Conservation (phyloP, 805 yeast species). For the Jamesozyma hellenica region DNA sequence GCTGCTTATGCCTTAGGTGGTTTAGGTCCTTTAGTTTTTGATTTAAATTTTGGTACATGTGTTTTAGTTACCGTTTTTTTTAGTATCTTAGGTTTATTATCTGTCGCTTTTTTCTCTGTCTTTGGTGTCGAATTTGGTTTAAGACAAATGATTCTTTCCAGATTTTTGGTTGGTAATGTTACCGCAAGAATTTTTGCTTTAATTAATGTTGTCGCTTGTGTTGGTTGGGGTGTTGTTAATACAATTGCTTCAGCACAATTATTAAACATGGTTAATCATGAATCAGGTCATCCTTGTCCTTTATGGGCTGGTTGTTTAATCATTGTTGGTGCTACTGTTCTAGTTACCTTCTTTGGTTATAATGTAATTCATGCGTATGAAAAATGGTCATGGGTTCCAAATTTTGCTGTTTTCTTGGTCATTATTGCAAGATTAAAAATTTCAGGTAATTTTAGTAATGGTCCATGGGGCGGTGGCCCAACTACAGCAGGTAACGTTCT, state of each 20-base stretch:
- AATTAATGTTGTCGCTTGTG: slow-evolving; percentile 72
- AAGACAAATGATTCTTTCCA: slow-evolving; percentile 75
- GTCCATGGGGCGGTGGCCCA: slow-evolving; percentile 42
- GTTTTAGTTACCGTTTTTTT: slow-evolving; percentile 62
- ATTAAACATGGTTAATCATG: slow-evolving; percentile 60
- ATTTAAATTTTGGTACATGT: slow-evolving; percentile 64
- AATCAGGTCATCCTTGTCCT: slow-evolving; percentile 43
- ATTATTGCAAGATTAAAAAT: slow-evolving; percentile 67
- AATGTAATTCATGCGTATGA: slow-evolving; percentile 71
- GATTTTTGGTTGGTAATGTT: slow-evolving; percentile 65
- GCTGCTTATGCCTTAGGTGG: slow-evolving; percentile 76
- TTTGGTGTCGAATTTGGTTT: slow-evolving; percentile 82
- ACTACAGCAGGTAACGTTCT: slow-evolving; percentile 68
- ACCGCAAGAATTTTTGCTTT: slow-evolving; percentile 69
- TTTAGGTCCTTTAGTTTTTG: slow-evolving; percentile 52
- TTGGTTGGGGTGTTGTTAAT: slow-evolving; percentile 93
- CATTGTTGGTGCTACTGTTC: slow-evolving; percentile 55
- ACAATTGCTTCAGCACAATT: slow-evolving; percentile 83
- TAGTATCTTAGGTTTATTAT: slow-evolving; percentile 56
- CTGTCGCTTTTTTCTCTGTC: slow-evolving; percentile 72
- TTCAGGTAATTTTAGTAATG: slow-evolving; percentile 53
- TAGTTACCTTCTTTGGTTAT: slow-evolving; percentile 78
- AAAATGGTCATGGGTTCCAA: slow-evolving; percentile 83
- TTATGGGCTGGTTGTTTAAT: slow-evolving; percentile 86
- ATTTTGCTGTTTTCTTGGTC: slow-evolving; percentile 57